phyloP scores from a whole-genome alignment of 2,329 filamentous ascomycete genomes.

The Calonectria leucothoes region DNA sequence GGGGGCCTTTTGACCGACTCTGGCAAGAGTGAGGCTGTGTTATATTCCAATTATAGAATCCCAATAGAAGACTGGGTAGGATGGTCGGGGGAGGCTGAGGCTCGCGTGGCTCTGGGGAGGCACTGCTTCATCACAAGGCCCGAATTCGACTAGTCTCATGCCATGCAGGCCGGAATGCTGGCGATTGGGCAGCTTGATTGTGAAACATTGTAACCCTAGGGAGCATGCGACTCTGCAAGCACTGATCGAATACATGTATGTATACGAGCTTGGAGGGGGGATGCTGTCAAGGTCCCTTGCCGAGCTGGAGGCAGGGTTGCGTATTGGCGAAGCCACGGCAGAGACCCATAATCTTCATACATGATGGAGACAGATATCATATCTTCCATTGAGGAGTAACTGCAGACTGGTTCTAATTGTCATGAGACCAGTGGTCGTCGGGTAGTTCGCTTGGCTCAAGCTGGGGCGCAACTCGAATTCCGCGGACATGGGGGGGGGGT shows the following conservation, averaged over 20 bases:
- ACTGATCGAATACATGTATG: not conserved
- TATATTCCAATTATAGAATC: conserved; percentile 13
- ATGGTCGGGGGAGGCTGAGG: not conserved
- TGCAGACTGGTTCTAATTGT: not conserved
- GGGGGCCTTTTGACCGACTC: not conserved
- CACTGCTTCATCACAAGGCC: not conserved
- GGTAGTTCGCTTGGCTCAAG: not conserved
- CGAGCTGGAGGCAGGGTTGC: conserved; percentile 6
- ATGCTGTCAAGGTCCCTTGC: not conserved
- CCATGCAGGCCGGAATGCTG: not conserved
- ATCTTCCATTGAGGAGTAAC: not conserved
- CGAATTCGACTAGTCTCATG: not conserved
- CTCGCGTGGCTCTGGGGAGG: conserved; percentile 15
- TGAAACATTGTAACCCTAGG: conserved; percentile 9
- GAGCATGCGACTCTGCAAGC: not conserved
- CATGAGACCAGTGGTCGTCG: not conserved
- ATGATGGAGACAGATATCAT: not conserved
- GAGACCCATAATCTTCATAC: not conserved
- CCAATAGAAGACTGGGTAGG: not conserved
- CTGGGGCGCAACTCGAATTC: not conserved
- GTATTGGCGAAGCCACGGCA: conserved; percentile 11
- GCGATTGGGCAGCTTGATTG: not conserved
- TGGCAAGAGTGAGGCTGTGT: not conserved
- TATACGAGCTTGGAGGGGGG: not conserved
- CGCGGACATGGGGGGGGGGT: not conserved